Conservation (phyloP, 2,329 filamentous ascomycete species). For the Mycosphaerella arachidis region DNA sequence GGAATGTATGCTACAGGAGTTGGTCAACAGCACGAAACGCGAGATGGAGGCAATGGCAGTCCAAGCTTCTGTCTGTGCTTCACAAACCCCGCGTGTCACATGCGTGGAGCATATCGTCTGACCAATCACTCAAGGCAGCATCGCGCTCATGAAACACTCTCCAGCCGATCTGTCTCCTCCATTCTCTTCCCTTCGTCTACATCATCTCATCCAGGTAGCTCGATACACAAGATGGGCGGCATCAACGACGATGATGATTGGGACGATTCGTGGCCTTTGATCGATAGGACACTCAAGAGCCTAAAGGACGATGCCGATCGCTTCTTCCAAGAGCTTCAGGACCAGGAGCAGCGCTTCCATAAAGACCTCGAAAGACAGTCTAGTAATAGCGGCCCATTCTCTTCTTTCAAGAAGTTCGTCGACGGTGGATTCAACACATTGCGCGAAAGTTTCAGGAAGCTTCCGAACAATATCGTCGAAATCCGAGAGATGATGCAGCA, state of each 20-base stretch:
- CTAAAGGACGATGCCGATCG: constrained; percentile 14
- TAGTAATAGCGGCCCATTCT: constrained; percentile 49
- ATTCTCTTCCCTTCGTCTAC: neutral
- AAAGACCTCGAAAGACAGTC: neutral
- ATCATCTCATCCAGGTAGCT: neutral
- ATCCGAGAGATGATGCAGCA: constrained; percentile 23
- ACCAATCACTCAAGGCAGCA: neutral
- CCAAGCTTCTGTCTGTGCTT: neutral
- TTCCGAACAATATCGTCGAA: constrained; percentile 45
- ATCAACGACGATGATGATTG: constrained; percentile 8
- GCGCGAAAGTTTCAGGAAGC: constrained; percentile 40
- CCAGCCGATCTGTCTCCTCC: neutral
- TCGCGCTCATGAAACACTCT: neutral
- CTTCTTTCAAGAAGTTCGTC: constrained; percentile 57
- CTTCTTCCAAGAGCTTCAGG: constrained; percentile 9
- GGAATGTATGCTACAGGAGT: neutral
- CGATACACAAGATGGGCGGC: constrained; percentile 10
- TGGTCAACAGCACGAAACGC: neutral
- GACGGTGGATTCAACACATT: constrained; percentile 55
- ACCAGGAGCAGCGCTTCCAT: constrained; percentile 2
- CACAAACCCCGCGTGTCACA: neutral
- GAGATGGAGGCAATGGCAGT: neutral
- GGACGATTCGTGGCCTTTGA: constrained; percentile 8
- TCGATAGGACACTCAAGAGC: constrained; percentile 8
- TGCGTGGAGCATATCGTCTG: neutral